These are phyloP conservation scores for Glycyrrhiza uralensis DNA, from an alignment of 306 rosid species.

Conservation along the genomic window DNA sequence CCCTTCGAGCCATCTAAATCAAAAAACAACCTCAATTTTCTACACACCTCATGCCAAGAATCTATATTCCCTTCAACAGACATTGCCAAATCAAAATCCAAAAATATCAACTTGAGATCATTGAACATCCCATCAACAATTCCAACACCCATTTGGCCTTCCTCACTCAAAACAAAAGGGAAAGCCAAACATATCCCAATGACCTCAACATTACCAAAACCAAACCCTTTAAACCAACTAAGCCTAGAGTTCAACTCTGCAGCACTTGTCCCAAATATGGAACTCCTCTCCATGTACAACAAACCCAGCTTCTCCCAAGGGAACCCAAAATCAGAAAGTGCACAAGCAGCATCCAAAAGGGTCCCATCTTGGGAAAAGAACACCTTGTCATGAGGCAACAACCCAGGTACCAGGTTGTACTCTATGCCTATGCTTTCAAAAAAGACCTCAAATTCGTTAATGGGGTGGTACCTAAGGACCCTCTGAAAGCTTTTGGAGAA, in stretches of 20 bases:
- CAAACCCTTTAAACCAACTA: slow-evolving; percentile 30
- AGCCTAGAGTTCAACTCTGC: slow-evolving; percentile 37
- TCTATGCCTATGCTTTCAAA: slow-evolving; percentile 69
- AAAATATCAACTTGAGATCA: slow-evolving; percentile 43
- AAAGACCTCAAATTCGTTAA: slow-evolving; percentile 69
- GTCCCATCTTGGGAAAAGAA: slow-evolving; percentile 52
- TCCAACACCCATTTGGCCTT: slow-evolving; percentile 25
- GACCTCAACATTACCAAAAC: slow-evolving; percentile 43
- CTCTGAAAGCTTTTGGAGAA: slow-evolving; percentile 40
- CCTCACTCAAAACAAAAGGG: slow-evolving; percentile 45
- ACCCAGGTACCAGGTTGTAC: slow-evolving; percentile 23
- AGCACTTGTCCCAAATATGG: slow-evolving; percentile 37
- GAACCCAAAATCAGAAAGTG: slow-evolving; percentile 60
- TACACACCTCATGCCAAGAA: slow-evolving; percentile 54
- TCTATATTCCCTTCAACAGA: slow-evolving; percentile 50
- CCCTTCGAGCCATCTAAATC: slow-evolving; percentile 46
- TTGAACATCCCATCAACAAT: slow-evolving; percentile 37
- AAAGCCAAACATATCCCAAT: slow-evolving; percentile 63
- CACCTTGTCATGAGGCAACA: slow-evolving; percentile 53
- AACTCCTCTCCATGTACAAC: slow-evolving; percentile 45
- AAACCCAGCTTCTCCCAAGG: slow-evolving; percentile 62
- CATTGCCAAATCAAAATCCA: slow-evolving; percentile 41
- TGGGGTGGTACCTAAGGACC: slow-evolving; percentile 61
- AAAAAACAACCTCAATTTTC: slow-evolving; percentile 50
- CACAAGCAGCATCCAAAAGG: slow-evolving; percentile 47